Base-by-base conservation (phyloP, 805 yeast genomes). In the Candida oleophila region DNA sequence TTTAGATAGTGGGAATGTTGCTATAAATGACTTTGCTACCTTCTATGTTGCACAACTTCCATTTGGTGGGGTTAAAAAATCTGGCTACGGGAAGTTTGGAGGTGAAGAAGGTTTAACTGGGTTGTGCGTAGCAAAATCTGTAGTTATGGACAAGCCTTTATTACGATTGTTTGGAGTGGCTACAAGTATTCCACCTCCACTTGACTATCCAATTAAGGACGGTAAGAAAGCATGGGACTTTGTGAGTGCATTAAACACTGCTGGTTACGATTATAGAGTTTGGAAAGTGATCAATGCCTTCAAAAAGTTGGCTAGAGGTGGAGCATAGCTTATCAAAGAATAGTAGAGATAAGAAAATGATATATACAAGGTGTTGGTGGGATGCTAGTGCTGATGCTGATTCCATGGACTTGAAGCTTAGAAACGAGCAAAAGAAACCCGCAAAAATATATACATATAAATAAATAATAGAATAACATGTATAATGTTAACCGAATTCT, bases 61-160 rank as follows among this genome's bases (percentile, higher is more conserved):
- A 28, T 94, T 94, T 68, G 99, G 99, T 45, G 99, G 99, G 25
- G 80, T 80, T 22, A 84, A 84, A 55, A 94, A 90, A 40, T 87
- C 96, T 4, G 99, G 99, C 0, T 94, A 90, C 61, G 99, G 99
- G 47, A 92, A 92, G 63, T 94, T 94, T 71, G 96, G 97, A 19
- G 99, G 99, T 41, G 96, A 86, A 62, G 99, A 94, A 73, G 99
- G 99, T 1, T 74, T 94, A 38, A 80, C 89, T 36, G 97, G 97
- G 0, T 72, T 94, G 39, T 92, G 98, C 64, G 76, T 83, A 47
- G 87, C 89, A 45, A 94, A 94, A 61, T 83, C 95, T 38, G 80
- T 94, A 3, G 90, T 96, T 49, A 86, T 80, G 72, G 98, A 94
- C 68, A 82, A 80, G 52, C 78, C 85, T 40, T 83, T 92, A 20